A percentile compares a stretch with the other conserved stretches of the same genome.
phyloP scores from a whole-genome alignment of 2,329 filamentous ascomycete species.

The Microascus cirrosus region DNA sequence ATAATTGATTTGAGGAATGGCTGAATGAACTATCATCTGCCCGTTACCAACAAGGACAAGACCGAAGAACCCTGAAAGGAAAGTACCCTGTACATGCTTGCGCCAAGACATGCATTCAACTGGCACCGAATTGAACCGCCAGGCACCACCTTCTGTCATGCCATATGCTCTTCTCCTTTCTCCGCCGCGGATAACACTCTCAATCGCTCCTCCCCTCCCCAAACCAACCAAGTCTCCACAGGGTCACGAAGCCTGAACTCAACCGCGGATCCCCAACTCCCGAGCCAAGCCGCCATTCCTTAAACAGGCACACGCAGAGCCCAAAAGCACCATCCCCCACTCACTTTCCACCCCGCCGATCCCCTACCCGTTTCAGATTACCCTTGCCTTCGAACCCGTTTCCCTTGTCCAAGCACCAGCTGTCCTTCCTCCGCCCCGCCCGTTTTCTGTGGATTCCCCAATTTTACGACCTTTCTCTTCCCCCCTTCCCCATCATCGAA shows the following conservation, averaged over 20 bases:
- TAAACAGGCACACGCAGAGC: neutral
- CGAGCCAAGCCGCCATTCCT: neutral
- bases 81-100: neutral
- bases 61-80: neutral
- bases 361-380: neutral
- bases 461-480: conserved; percentile 1
- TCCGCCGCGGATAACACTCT: neutral
- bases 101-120: neutral
- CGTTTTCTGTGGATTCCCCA: neutral
- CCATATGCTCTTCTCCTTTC: neutral
- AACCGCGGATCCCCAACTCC: neutral
- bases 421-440: neutral
- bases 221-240: neutral
- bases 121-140: neutral
- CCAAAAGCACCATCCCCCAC: neutral
- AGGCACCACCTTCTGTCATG: neutral
- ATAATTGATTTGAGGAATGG: no score
- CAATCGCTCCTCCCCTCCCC: neutral
- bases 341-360: neutral
- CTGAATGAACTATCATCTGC: no score
- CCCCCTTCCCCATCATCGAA: neutral
- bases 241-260: neutral
- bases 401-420: neutral
- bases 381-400: neutral
- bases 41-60: no score